Conservation (phyloP, 164 flowering plant genomes). For the Taxillus chinensis region DNA sequence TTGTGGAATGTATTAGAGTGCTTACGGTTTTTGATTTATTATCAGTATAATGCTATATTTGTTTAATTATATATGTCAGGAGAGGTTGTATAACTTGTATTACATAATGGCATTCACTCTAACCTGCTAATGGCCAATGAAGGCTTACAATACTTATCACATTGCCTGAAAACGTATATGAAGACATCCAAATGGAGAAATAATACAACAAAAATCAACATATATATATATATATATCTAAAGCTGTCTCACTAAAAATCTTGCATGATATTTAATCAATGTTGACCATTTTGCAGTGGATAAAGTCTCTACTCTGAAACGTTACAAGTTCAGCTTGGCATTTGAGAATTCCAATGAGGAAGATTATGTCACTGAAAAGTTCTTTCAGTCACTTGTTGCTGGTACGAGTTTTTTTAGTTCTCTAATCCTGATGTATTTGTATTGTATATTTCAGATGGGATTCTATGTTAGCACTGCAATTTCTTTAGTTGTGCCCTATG, state of each 20-base stretch:
- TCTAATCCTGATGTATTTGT: not conserved
- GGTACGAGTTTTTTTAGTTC: conserved; percentile 31
- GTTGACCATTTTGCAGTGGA: conserved; percentile 44
- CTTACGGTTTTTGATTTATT: no score
- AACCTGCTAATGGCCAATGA: no score
- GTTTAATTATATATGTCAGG: no score
- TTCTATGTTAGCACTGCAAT: not conserved
- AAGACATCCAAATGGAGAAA: no score
- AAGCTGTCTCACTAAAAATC: no score
- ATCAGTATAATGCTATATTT: no score
- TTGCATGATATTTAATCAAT: not conserved
- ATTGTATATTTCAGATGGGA: not conserved
- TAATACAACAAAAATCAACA: not conserved
- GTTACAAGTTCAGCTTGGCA: conserved; percentile 91
- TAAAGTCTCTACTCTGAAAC: conserved; percentile 78
- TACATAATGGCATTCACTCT: no score
- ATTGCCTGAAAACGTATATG: no score
- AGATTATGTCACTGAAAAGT: conserved; percentile 96
- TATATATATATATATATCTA: no score
- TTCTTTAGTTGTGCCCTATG: not conserved
- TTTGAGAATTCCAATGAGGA: conserved; percentile 99
- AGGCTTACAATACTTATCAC: no score
- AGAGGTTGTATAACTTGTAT: no score
- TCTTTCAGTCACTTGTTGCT: conserved; percentile 97
- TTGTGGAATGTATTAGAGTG: no score